Evolutionary conservation across 2,329 filamentous ascomycete species (phyloP).

Genomic region (Trichoderma pleuroti): DNA sequence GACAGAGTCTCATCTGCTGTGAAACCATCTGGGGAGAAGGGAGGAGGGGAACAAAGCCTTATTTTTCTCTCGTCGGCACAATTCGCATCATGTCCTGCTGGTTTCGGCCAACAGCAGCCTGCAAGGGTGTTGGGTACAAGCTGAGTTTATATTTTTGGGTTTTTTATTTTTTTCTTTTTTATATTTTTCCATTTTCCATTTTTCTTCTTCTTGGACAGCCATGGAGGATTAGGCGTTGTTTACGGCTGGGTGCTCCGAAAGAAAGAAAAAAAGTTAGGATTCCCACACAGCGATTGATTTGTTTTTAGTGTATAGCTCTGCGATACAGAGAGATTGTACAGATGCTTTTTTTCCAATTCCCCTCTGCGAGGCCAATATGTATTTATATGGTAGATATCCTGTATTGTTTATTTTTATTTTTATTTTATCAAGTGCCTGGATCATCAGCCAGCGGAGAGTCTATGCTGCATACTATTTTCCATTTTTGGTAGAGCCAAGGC

Average conservation of each 20-base stretch:
- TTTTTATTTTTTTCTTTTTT: neutral
- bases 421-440: neutral
- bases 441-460: neutral
- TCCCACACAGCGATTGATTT: neutral
- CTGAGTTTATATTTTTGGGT: neutral
- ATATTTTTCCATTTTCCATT: neutral
- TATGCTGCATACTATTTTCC: neutral
- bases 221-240: neutral
- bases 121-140: neutral
- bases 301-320: neutral
- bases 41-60: neutral
- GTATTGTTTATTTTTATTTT: neutral
- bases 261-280: constrained; percentile 1
- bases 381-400: neutral
- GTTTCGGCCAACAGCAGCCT: neutral
- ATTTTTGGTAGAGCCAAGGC: neutral
- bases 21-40: neutral
- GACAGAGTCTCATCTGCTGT: constrained; percentile 14
- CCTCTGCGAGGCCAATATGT: neutral
- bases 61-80: neutral
- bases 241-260: neutral
- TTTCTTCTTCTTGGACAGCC: neutral
- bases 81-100: neutral
- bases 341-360: neutral
- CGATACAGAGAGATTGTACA: neutral